These are phyloP conservation scores for Novymonas esmeraldas DNA, from an alignment of 208 protist species.

Conservation along the genomic window DNA sequence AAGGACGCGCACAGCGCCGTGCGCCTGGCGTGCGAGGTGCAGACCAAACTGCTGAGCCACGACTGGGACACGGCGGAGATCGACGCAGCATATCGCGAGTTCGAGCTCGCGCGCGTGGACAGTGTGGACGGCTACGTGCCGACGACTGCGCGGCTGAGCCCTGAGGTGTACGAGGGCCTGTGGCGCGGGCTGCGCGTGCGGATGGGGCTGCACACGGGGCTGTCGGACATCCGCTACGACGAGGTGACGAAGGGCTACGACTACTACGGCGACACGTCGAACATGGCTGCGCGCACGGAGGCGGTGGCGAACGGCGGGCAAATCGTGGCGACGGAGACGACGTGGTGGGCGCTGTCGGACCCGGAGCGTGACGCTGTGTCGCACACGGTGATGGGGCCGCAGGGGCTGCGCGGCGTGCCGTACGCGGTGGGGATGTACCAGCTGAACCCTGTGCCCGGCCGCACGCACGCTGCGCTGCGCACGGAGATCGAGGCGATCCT, in stretches of 20 bases:
- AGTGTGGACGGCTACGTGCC: slow-evolving; percentile 22
- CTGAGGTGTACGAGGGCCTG: slow-evolving; percentile 36
- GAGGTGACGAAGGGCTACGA: slow-evolving; percentile 65
- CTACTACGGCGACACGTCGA: too few relatives aligned
- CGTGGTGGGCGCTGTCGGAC: slow-evolving; percentile 44
- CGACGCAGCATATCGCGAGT: slow-evolving; percentile 51
- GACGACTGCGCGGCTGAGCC: slow-evolving; percentile 36
- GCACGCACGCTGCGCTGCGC: slow-evolving; percentile 44
- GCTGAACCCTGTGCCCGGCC: slow-evolving; percentile 52
- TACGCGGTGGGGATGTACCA: slow-evolving; percentile 64
- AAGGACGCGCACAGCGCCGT: slow-evolving; percentile 44
- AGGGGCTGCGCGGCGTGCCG: slow-evolving; percentile 61
- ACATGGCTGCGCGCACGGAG: slow-evolving; percentile 86
- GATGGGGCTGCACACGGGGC: slow-evolving; percentile 67
- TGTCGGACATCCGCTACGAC: slow-evolving; percentile 61
- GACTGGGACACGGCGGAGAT: slow-evolving; percentile 55
- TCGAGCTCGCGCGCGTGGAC: slow-evolving; percentile 38
- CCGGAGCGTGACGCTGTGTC: slow-evolving; percentile 29
- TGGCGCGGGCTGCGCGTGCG: slow-evolving; percentile 61
- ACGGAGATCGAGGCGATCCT: slow-evolving; percentile 49
- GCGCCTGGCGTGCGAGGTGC: slow-evolving; percentile 50
- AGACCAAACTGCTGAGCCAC: slow-evolving; percentile 51
- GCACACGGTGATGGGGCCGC: slow-evolving; percentile 29
- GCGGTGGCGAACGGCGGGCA: slow-evolving; percentile 76
- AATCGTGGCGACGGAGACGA: slow-evolving; percentile 51